Base-by-base conservation (phyloP, 805 yeast genomes). In the Candida orba region DNA sequence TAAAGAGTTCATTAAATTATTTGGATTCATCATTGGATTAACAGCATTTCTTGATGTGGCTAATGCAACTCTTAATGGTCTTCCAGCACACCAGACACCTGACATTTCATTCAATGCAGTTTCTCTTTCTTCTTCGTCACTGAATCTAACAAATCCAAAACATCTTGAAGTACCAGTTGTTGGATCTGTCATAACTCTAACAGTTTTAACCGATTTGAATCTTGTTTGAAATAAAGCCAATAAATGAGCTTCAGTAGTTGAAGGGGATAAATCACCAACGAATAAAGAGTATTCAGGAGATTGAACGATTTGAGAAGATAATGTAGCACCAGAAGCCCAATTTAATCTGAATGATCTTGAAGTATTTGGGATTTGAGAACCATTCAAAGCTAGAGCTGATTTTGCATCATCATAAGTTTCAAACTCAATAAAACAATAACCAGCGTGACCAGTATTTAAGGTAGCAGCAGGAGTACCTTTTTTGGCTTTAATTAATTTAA, bases 121-220 rank as follows among this genome's bases (percentile, higher is more conserved):
- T 43, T 75, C 74, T 53, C 91, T 71, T 53, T 84, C 91, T 34
- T 66, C 72, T 50, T 82, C 88, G 51, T 76, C 78, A 20, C 83
- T 75, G 58, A 84, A 84, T 48, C 95, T 67, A 24, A 84, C 89
- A 63, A 84, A 84, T 0, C 93, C 93, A 63, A 84, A 84, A 54
- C 93, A 82, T 51, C 91, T 68, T 3, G 88, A 80, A 25, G 81
- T 75, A 0, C 90, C 90, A 13, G 84, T 74, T 6, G 84, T 74
- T 3, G 93, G 93, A 57, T 84, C 91, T 0, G 93, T 84, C 91
- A 84, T 84, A 10, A 84, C 91, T 47, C 93, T 67, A 7, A 84
- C 93, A 2, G 93, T 84, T 53, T 82, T 83, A 34, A 84, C 82
- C 8, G 86, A 75, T 41, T 67, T 67, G 63, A 75, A 84, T 45